Evolutionary conservation across 352 stramenopile genomes (phyloP), one percentile per base, ranked within the genome.

Genomic region (Phytophthora sp.): DNA sequence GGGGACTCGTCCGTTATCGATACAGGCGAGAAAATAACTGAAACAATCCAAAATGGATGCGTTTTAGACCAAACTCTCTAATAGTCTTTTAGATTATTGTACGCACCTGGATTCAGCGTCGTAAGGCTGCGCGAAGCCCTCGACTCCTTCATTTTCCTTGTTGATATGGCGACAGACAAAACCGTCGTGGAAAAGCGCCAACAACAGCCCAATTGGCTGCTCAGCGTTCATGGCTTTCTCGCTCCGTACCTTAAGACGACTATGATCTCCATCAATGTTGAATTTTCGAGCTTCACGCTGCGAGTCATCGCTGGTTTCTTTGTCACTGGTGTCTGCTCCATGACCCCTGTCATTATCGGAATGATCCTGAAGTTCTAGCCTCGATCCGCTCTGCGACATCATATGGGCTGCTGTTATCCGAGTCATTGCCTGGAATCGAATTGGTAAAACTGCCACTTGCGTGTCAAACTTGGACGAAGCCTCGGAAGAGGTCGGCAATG

Each of bases 121-220:
- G 56, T 90, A 91, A 20, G 83, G 83, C 67, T 91, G 83, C 13
- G 79, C 80, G 27, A 89, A 91, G 2, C 83, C 83, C 18, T 91
- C 81, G 51, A 90, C 59, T 42, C 74, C 77, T 30, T 84, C 76
- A 30, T 73, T 77, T 42, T 77, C 69, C 29, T 71, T 73, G 21
- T 82, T 88, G 33, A 73, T 78, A 51, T 91, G 81, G 18, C 80
- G 79, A 18, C 83, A 91, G 27, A 91, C 81, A 63, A 90, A 91
- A 3, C 72, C 83, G 24, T 91, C 76, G 23, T 71, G 69, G 57
- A 90, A 91, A 26, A 91, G 73, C 49, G 79, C 79, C 33, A 90
- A 63, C 33, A 90, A 60, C 30, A 91, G 52, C 7, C 66, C 63
- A 44, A 66, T 50, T 5, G 45, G 42, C 31, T 60, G 61, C 26